Evolutionary conservation across 768 basidiomycete genomes (phyloP).

Genomic region (Polyporus arcularius): DNA sequence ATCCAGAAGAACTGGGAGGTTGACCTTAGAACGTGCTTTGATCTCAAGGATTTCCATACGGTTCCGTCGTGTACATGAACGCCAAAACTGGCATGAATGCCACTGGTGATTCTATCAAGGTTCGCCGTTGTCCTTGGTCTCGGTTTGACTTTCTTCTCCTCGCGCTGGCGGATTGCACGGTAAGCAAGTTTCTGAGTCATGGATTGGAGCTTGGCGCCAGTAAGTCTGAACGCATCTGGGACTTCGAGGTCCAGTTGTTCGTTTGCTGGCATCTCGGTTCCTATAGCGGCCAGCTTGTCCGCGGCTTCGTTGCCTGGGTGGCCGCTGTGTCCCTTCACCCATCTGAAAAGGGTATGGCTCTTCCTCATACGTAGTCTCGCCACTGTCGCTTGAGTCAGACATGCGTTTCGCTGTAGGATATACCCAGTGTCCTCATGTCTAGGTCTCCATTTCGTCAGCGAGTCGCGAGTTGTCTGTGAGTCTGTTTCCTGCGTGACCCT

Average conservation of each 20-base stretch:
- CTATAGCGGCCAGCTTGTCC: background rate
- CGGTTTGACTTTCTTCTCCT: background rate
- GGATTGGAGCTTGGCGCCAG: background rate
- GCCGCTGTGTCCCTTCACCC: conserved; percentile 8
- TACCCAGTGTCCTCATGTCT: conserved; percentile 33
- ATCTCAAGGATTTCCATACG: background rate
- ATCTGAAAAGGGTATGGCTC: background rate
- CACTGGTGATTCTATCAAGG: background rate
- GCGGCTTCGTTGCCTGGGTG: background rate
- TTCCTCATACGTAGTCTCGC: background rate
- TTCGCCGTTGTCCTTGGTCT: background rate
- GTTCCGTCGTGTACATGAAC: background rate
- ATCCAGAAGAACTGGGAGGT: background rate
- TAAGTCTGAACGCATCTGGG: background rate
- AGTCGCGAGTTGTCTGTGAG: conserved; percentile 22
- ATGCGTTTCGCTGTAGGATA: conserved; percentile 19
- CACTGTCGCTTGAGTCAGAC: background rate
- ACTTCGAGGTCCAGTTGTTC: background rate
- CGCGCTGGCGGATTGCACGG: background rate
- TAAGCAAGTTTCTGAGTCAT: background rate
- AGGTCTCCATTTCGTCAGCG: conserved; percentile 6
- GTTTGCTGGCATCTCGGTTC: background rate
- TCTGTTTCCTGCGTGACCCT: conserved; percentile 19
- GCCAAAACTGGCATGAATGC: background rate
- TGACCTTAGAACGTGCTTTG: background rate